phyloP scores from a whole-genome alignment of 768 basidiomycete species.

The Paxillus rubicundulus region DNA sequence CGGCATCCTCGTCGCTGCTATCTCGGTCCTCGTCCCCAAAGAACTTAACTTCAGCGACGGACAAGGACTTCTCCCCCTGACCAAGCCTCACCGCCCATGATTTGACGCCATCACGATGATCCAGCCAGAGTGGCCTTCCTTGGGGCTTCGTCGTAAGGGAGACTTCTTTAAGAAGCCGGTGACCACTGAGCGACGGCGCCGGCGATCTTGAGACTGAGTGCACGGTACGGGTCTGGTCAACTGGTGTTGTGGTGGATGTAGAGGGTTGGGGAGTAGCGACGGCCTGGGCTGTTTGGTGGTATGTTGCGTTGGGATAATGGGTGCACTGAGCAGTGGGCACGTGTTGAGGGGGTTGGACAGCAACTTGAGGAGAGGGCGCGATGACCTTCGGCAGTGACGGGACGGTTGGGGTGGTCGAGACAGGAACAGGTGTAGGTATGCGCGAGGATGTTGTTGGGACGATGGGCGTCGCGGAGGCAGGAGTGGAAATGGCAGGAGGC shows the following conservation, averaged over 20 bases:
- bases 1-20: conserved; percentile 55
- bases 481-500: conserved; percentile 17
- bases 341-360: conserved; percentile 33
- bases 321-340: conserved; percentile 36
- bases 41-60: conserved; percentile 53
- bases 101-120: conserved; percentile 68
- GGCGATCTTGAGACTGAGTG: conserved; percentile 34
- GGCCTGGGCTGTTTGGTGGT: conserved; percentile 35
- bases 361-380: conserved; percentile 33
- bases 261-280: conserved; percentile 19
- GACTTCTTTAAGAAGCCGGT: conserved; percentile 51
- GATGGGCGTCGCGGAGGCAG: conserved; percentile 22
- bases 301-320: conserved; percentile 57
- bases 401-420: conserved; percentile 9
- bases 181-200: conserved; percentile 29
- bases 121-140: conserved; percentile 56
- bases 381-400: conserved; percentile 15
- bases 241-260: conserved; percentile 6
- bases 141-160: conserved; percentile 56
- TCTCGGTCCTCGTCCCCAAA: conserved; percentile 58
- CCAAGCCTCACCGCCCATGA: conserved; percentile 68
- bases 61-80: conserved; percentile 53
- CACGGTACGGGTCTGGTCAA: conserved; percentile 18
- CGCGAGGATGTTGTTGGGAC: conserved; percentile 18
- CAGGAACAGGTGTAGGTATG: conserved; percentile 18